Base-by-base conservation (phyloP, 1,284 basidiomycete species). In the Ustilago cynodontis region DNA sequence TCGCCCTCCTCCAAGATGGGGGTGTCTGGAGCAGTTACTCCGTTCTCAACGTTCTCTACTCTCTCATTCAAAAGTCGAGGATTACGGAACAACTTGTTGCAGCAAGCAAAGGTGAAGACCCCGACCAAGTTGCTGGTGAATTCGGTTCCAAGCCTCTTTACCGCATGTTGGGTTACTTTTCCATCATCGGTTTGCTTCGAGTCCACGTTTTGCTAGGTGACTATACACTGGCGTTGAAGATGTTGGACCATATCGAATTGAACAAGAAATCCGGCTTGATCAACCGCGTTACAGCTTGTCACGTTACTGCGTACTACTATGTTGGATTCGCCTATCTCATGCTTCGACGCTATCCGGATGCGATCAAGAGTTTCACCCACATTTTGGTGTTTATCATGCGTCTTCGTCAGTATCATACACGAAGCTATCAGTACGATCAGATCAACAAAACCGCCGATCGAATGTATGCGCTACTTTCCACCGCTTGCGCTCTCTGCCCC, bases 371-470 rank as follows among this genome's bases (percentile, higher is more conserved):
- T 16, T 96, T 98, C 85, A 93, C 94, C 52, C 92, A 93, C 35
- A 93, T 97, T 81, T 89, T 98, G 54, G 95, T 96, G 88, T 84
- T 84, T 63, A 83, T 83, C 65, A 82, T 82, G 81, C 75, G 82
- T 24, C 65, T 84, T 41, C 77, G 80, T 18, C 94, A 95, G 86
- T 98, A 97, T 87, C 95, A 98, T 88, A 97, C 94, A 7, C 89
- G 95, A 73, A 94, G 93, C 85, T 97, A 97, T 86, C 95, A 98
- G 87, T 97, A 97, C 84, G 95, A 98, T 83, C 94, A 96, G 88
- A 97, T 99, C 87, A 95, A 92, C 89, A 98, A 98, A 89, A 95
- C 93, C 29, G 95, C 94, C 10, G 96, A 99, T 86, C 89, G 96
- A 58, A 99, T 98, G 95, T 97, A 98, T 86, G 94, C 95, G 4